Conservation (phyloP, 1,139 yeast species). For the Blastobotrys indianensis region DNA sequence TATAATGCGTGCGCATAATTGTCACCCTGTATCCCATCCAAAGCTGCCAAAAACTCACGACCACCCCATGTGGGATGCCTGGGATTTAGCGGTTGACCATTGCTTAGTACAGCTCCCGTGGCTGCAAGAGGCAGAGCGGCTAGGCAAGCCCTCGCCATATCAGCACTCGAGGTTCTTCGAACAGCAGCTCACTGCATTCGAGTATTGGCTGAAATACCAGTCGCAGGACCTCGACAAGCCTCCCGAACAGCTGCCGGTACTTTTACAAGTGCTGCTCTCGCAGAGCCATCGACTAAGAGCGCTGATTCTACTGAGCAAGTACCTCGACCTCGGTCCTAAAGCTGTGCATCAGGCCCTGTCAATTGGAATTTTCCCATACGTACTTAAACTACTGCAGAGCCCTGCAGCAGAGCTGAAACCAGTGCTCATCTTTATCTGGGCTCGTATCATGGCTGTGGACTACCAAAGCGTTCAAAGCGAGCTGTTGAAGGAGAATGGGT, state of each 20-base stretch:
- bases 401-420: constrained; percentile 96
- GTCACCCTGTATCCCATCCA: constrained; percentile 94
- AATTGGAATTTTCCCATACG: constrained; percentile 95
- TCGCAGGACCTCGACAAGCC: constrained; percentile 65
- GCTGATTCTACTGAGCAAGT: constrained; percentile 71
- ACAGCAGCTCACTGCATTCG: constrained; percentile 93
- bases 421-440: constrained; percentile 93
- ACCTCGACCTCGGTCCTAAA: constrained; percentile 94
- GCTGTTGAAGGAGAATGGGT: constrained; percentile 85
- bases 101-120: constrained; percentile 55
- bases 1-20: constrained; percentile 88
- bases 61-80: constrained; percentile 96
- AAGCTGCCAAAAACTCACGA: constrained; percentile 76
- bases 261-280: constrained; percentile 82
- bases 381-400: constrained; percentile 78
- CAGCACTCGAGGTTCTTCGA: constrained; percentile 93
- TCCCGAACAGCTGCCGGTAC: constrained; percentile 93
- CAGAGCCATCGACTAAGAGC: constrained; percentile 94
- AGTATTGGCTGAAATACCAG: constrained; percentile 90
- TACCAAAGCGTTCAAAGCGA: constrained; percentile 87
- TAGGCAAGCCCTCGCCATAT: constrained; percentile 42
- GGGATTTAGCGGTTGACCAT: constrained; percentile 97
- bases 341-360: constrained; percentile 91
- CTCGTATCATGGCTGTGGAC: constrained; percentile 94
- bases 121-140: constrained; percentile 32